Conservation (phyloP, 1,284 basidiomycete species). For the Apiotrichum domesticum region DNA sequence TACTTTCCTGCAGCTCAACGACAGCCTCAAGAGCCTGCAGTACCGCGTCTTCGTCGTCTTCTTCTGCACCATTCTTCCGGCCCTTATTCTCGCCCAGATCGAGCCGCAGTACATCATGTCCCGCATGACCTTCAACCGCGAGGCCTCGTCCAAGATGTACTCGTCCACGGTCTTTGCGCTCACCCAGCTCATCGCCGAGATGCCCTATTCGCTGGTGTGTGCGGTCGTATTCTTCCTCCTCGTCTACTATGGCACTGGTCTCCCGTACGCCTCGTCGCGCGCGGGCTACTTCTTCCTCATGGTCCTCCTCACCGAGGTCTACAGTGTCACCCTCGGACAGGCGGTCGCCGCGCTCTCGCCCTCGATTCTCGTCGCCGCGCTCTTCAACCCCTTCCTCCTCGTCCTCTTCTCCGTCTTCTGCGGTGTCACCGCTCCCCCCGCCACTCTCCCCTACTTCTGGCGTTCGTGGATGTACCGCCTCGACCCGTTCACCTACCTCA, state of each 20-base stretch:
- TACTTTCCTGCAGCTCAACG: slow-evolving; percentile 71
- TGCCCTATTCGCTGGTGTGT: slow-evolving; percentile 58
- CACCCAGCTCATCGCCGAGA: slow-evolving; percentile 73
- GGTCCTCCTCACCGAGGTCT: slow-evolving; percentile 67
- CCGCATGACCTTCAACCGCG: slow-evolving; percentile 55
- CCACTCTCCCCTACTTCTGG: slow-evolving; percentile 64
- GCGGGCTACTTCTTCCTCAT: slow-evolving; percentile 51
- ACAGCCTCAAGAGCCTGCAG: slow-evolving; percentile 66
- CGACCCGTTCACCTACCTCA: slow-evolving; percentile 61
- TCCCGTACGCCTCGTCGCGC: slow-evolving; percentile 29
- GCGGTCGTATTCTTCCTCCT: slow-evolving; percentile 67
- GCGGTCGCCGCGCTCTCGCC: slow-evolving; percentile 64
- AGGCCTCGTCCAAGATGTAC: slow-evolving; percentile 52
- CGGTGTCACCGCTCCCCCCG: slow-evolving; percentile 67
- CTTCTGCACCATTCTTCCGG: slow-evolving; percentile 43
- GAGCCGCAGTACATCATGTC: slow-evolving; percentile 82
- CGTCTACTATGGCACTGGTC: slow-evolving; percentile 42
- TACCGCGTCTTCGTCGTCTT: slow-evolving; percentile 66
- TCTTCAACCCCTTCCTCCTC: slow-evolving; percentile 72
- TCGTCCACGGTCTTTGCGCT: slow-evolving; percentile 61
- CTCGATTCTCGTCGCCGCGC: slow-evolving; percentile 59
- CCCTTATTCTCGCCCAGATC: slow-evolving; percentile 50
- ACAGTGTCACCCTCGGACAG: slow-evolving; percentile 68
- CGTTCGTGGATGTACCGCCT: slow-evolving; percentile 51
- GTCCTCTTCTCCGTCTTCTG: slow-evolving; percentile 66